Base-by-base conservation (phyloP, 441 rosid species). In the Adansonia gregorii region DNA sequence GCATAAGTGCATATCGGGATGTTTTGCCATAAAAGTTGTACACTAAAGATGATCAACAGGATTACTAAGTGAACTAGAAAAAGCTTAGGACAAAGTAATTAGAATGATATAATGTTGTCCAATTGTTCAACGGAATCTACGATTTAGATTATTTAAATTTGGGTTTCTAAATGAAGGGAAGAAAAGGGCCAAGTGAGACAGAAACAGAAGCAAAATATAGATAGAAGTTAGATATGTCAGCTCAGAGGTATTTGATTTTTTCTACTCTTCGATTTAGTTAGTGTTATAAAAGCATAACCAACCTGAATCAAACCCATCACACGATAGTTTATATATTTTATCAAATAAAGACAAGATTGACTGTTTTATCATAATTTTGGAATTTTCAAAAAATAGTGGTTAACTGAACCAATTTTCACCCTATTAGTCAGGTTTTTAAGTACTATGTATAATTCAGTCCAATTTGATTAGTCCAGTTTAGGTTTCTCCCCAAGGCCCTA, bases 311-410 rank as follows among this genome's bases (percentile, higher is more conserved):
- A 51, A 51, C 74, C 54, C 24, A 27, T 27, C 45, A 51, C 24
- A 27, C 2, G 4, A 3, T 52, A 15, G 14, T 12, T 14, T 49
- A 6, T 27, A 51, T 49, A 49, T 5, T 24, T 70, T 27, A 70
- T 51, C 19, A 49, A 67, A 69, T 48, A 69, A 14, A 41, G 15
- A 48, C 22, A 70, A 27, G 0, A 15, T 22, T 17, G 17, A 49
- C 17, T 15, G 46, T 51, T 68, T 68, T 71, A 31, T 52, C 63
- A 71, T 52, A 52, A 54, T 71, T 15, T 71, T 71, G 27, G 22
- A 71, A 31, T 31, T 54, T 52, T 52, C 24, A 71, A 54, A 43
- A 27, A n/a, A 15, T 31, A 54, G 22, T 71, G 27, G 48, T 41
- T 15, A 51, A 35, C 27, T 54, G 27, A 54, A 72, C 15, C 48